Base-by-base conservation (phyloP, 768 basidiomycete species). In the Tricholoma sp. region DNA sequence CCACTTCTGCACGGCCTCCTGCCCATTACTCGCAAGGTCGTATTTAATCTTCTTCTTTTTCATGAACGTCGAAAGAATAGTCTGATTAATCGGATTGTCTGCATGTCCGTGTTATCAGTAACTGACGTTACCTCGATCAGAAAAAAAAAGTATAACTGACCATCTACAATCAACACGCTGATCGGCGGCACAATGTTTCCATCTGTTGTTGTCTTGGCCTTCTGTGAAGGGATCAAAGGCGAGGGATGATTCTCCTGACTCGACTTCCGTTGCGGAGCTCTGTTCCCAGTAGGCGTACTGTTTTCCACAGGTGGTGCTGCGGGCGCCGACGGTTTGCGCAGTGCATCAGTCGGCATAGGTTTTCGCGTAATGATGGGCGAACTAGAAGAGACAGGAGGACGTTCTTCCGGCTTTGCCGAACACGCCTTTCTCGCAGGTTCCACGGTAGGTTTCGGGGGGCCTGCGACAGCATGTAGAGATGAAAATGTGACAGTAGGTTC, bases 21-120 rank as follows among this genome's bases (percentile, higher is more conserved):
- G 85, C 37, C 97, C 97, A 69, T 98, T 93, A 65, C 89, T 93
- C 9, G 97, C 97, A 52, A 94, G 82, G 62, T 94, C 91, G 74
- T 88, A 95, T 68, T 91, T 94, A 71, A 98, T 96, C 72, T 88
- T 90, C 76, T 94, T 97, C 75, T 89, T 91, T 67, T 84, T 87
- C 91, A 98, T 91, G 67, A 97, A 98, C 34, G 92, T 95, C n/a
- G 91, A 91, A 54, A 98, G 76, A 69, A 98, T 97, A 24, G 91
- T 96, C 67, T 95, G 96, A 67, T 99, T 98, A 76, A 99, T 98
- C 5, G 94, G 91, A 69, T 99, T 99, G 74, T 99, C 97, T 98
- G 63, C 3, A 37, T 21, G 16, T 21, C 7, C 53, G 35, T 57
- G n/a, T 54, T 61, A 55, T 69, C 61, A 52, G 47, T 50, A 18